phyloP scores from a whole-genome alignment of 2,329 filamentous ascomycete genomes.

The Diaporthe sp. region DNA sequence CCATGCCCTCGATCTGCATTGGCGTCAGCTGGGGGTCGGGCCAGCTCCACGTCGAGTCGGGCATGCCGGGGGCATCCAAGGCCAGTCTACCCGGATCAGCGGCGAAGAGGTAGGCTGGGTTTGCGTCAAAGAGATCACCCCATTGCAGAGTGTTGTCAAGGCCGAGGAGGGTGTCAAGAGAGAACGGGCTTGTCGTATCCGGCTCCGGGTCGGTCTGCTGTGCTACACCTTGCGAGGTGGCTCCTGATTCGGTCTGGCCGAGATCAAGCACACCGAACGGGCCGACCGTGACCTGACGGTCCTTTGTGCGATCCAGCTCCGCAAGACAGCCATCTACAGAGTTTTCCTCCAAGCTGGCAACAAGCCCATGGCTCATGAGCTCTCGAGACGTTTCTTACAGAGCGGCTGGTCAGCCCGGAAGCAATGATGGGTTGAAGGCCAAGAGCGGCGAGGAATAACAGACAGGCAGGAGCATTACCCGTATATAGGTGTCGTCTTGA shows the following conservation, averaged over 20 bases:
- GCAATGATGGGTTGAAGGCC: background rate
- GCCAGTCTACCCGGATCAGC: background rate
- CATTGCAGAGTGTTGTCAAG: conserved; percentile 8
- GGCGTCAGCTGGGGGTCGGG: background rate
- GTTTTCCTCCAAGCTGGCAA: conserved; percentile 8
- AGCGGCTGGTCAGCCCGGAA: background rate
- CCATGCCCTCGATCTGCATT: background rate
- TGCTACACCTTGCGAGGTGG: background rate
- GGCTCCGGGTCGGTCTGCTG: background rate
- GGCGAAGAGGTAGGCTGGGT: background rate
- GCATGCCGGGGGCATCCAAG: background rate
- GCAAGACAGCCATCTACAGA: conserved; percentile 23
- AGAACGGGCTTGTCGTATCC: conserved; percentile 10
- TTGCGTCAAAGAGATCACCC: conserved; percentile 6
- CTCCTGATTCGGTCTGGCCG: background rate
- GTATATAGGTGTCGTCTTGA: conserved; percentile 10
- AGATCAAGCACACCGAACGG: conserved; percentile 16
- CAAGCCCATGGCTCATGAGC: conserved; percentile 13
- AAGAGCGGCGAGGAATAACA: background rate
- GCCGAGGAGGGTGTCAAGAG: conserved; percentile 12
- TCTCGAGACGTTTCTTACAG: conserved; percentile 5
- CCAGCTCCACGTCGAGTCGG: conserved; percentile 6
- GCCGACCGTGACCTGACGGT: conserved; percentile 7
- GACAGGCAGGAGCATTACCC: background rate
- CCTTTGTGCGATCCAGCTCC: background rate